phyloP scores from a whole-genome alignment of 441 rosid genomes.

The Mallotus repandus region DNA sequence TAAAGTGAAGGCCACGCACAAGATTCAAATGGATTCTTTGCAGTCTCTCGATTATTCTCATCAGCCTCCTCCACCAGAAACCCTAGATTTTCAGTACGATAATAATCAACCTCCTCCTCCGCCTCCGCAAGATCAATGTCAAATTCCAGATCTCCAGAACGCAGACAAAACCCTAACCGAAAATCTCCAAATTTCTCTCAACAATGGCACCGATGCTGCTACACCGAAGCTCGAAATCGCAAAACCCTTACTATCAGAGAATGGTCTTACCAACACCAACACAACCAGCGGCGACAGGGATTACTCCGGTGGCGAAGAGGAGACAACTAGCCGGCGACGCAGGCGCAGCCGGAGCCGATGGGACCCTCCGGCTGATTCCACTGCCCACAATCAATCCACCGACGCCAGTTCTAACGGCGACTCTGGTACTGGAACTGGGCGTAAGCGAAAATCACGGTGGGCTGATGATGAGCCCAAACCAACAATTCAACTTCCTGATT shows the following conservation, averaged over 20 bases:
- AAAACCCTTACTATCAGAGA: constrained; percentile 53
- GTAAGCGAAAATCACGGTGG: constrained; percentile 91
- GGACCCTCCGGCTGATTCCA: constrained; percentile 68
- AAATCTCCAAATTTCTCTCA: constrained; percentile 14
- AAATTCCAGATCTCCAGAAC: constrained; percentile 19
- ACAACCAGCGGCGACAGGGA: constrained; percentile 72
- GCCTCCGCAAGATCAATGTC: constrained; percentile 12
- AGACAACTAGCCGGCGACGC: constrained; percentile 65
- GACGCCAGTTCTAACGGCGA: constrained; percentile 36
- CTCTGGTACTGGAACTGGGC: constrained; percentile 36
- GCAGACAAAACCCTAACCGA: constrained; percentile 13
- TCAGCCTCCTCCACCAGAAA: constrained; percentile 20
- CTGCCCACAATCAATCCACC: constrained; percentile 20
- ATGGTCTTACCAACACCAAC: constrained; percentile 56
- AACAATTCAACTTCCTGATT: constrained; percentile 80
- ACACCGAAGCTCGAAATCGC: constrained; percentile 11
- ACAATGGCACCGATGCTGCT: constrained; percentile 16
- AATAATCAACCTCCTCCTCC: constrained; percentile 23
- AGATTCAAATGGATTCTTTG: constrained; percentile 11
- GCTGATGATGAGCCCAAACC: constrained; percentile 92
- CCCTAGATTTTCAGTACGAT: constrained; percentile 28
- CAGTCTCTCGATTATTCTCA: constrained; percentile 20
- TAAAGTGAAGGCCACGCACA: too few species aligned
- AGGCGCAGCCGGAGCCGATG: constrained; percentile 87
- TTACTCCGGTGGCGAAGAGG: constrained; percentile 87